Conservation (phyloP, 352 stramenopile genomes). For the Saprolegnia diclina region DNA sequence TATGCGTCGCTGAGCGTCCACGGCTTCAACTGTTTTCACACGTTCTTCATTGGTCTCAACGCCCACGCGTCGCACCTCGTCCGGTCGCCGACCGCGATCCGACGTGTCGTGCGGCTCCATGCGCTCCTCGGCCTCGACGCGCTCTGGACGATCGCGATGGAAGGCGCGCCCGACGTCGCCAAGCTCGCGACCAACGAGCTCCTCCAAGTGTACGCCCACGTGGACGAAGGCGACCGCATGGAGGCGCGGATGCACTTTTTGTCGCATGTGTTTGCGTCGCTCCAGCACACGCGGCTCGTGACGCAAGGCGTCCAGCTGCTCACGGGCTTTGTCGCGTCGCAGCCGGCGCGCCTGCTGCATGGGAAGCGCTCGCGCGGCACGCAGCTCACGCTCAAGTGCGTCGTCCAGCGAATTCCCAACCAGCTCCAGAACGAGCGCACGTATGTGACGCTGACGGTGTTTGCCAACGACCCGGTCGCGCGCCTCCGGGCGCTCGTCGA, state of each 20-base stretch:
- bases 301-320: conserved; percentile 71
- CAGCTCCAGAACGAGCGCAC: conserved; percentile 32
- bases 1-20: conserved; percentile 61
- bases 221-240: conserved; percentile 33
- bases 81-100: neutral
- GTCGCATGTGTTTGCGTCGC: conserved; percentile 65
- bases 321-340: conserved; percentile 55
- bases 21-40: conserved; percentile 85
- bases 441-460: conserved; percentile 52
- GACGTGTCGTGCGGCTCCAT: conserved; percentile 13
- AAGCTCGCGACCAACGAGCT: conserved; percentile 73
- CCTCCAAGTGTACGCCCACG: conserved; percentile 71
- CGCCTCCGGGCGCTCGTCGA: conserved; percentile 73
- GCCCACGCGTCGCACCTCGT: conserved; percentile 30
- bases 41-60: conserved; percentile 80
- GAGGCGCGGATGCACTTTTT: conserved; percentile 62
- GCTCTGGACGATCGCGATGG: conserved; percentile 77
- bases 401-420: conserved; percentile 66
- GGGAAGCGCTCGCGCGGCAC: conserved; percentile 61
- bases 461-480: conserved; percentile 71
- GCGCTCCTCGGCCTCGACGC: conserved; percentile 67
- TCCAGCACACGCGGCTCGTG: conserved; percentile 56
- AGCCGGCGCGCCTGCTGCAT: conserved; percentile 49
- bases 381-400: conserved; percentile 73
- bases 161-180: conserved; percentile 66